Evolutionary conservation across 805 yeast species (phyloP), one percentile per base, ranked within the genome.

Genomic region (Pichia gijzeniarum): DNA sequence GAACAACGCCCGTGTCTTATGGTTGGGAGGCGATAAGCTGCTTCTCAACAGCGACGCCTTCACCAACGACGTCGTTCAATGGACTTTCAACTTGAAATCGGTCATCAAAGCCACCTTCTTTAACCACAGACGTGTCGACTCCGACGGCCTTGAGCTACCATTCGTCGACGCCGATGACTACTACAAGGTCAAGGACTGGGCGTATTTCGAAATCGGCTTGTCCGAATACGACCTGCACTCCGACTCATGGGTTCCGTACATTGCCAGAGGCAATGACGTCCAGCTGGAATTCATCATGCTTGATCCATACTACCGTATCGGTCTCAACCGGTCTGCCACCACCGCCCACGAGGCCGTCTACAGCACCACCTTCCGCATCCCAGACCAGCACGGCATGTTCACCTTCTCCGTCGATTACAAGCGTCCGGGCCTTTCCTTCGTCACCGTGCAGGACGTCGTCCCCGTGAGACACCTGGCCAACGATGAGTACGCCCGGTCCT

Each of bases 341-440:
- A 68, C 67, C 12, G 58, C 56, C 2, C 63, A 68, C 5, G 64
- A 73, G n/a, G 82, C 79, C 57, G 61, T 69, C 17, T 81, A 77
- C 57, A 67, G 65, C 18, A 70, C 76, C 17, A 65, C 69, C 43
- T 88, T 93, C 65, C 74, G 73, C 39, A 66, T 88, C 33, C 99
- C 99, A 19, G 97, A 91, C 64, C 96, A 89, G 59, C 96, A 93
- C 65, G 99, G 99, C 47, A 85, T 93, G 76, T 93, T 89, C 69
- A 85, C 96, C 2, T 89, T 86, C 62, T 73, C 74, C 50, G 72
- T 85, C 38, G 83, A 85, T 56, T 90, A 90, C 70, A 76, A 76
- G 62, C 80, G 95, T 60, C 70, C 77, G 13, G 98, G 98, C 5
- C 72, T 73, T 55, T 72, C 85, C 20, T 89, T 72, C 63, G 61